Percentiles rank a stretch among this genome's conserved stretches.
Evolutionary conservation across 2,329 filamentous ascomycete genomes (phyloP).

Genomic region (Aspergillus sp.): DNA sequence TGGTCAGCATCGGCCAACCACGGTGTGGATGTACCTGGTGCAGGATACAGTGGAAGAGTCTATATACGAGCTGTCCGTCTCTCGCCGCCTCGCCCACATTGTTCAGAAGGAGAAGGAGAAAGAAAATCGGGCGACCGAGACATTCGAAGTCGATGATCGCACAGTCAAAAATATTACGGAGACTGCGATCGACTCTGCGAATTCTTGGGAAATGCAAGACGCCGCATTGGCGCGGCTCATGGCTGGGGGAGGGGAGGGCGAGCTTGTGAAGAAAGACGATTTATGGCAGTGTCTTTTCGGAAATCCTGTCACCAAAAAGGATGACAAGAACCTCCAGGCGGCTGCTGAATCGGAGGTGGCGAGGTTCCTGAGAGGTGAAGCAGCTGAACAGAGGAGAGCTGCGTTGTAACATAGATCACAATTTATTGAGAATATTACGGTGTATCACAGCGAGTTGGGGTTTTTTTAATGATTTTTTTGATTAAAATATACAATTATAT

Average conservation of each 20-base stretch:
- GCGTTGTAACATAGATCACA: neutral
- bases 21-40: slow-evolving; percentile 94
- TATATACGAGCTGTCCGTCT: slow-evolving; percentile 83
- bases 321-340: slow-evolving; percentile 6
- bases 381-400: slow-evolving; percentile 48
- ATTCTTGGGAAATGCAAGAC: slow-evolving; percentile 77
- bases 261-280: slow-evolving; percentile 74
- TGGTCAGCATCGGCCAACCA: slow-evolving; percentile 82
- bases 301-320: slow-evolving; percentile 35
- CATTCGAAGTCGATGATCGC: slow-evolving; percentile 12
- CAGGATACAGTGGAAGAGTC: slow-evolving; percentile 86
- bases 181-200: slow-evolving; percentile 75
- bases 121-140: slow-evolving; percentile 9
- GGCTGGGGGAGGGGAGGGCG: slow-evolving; percentile 65
- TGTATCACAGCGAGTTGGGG: too few species aligned
- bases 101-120: slow-evolving; percentile 42
- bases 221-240: slow-evolving; percentile 69
- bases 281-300: slow-evolving; percentile 90
- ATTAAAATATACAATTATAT: neutral
- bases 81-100: slow-evolving; percentile 75
- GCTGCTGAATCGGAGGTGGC: slow-evolving; percentile 45
- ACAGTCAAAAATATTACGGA: slow-evolving; percentile 41
- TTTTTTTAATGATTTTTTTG: too few species aligned
- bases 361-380: slow-evolving; percentile 53
- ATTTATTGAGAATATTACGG: neutral